Conservation (phyloP, 768 basidiomycete genomes). For the Collybia sordida region DNA sequence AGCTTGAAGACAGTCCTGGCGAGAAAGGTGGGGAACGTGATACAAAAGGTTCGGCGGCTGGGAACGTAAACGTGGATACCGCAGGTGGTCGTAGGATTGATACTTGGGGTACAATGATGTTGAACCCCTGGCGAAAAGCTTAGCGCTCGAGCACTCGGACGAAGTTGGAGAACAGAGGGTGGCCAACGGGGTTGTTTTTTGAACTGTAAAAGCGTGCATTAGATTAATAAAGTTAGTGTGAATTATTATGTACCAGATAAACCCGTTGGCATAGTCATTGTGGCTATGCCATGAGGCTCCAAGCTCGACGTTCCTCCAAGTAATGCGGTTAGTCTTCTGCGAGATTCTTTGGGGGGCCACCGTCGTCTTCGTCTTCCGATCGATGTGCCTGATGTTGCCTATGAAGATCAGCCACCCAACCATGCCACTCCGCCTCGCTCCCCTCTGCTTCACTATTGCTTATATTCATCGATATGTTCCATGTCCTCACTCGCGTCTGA, state of each 20-base stretch:
- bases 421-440: conserved; percentile 65
- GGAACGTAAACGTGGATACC: conserved; percentile 1
- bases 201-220: not conserved
- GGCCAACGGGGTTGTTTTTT: conserved; percentile 10
- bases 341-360: conserved; percentile 8
- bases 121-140: conserved; percentile 22
- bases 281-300: conserved; percentile 31
- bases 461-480: conserved; percentile 16
- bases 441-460: conserved; percentile 43
- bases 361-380: conserved; percentile 7
- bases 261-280: conserved; percentile 5
- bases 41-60: not conserved
- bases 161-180: conserved; percentile 33
- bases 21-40: too few species aligned
- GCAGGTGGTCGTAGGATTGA: conserved; percentile 7
- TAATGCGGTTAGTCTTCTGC: conserved; percentile 18
- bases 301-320: conserved; percentile 20
- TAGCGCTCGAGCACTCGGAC: conserved; percentile 19
- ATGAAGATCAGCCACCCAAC: conserved; percentile 60
- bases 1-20: not conserved
- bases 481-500: conserved; percentile 21
- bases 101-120: not conserved
- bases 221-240: not conserved
- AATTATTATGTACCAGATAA: not conserved
- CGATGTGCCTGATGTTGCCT: conserved; percentile 23